Base-by-base conservation (phyloP, 129 eudicot genomes). In the Solidago caesia region DNA sequence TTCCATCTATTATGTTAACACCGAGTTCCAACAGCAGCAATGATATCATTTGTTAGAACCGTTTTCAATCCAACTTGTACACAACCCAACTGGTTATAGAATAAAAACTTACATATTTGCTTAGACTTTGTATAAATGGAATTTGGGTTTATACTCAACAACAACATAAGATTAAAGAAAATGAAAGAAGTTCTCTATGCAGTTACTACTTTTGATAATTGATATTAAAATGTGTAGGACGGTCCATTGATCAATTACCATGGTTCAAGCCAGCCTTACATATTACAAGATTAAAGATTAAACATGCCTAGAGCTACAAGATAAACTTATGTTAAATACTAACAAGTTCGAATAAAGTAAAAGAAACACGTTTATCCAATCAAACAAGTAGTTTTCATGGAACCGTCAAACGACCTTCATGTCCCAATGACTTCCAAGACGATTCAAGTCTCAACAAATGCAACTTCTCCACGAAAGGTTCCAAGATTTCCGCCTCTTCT, bases 381-480 rank as follows among this genome's bases (percentile, higher is more conserved):
- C 43, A 57, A 67, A 81, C 62, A 14, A 75, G 44, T 7, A 47
- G 14, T 48, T 27, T 72, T 87, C 65, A 89, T 66, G 84, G 77
- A 78, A 81, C 87, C 53, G 86, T 81, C 67, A 89, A 74, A 70
- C 65, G 87, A 60, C 92, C 92, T 69, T 85, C 81, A n/a, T 82
- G 83, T 6, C 91, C 96, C 51, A 82, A 52, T 8, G 87, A 75
- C 70, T 89, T 87, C 98, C 98, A 92, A 9, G 95, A 82, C 12
- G 87, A 73, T 70, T 89, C 96, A 41, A 89, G 89, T 65, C 92
- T 82, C 87, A 92, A 71, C 73, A 92, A 80, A 75, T 92, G 98
- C 80, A 92, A 65, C 81, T 88, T 92, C 82, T 92, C 98, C 44
- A 92, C 95, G 64, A 92, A 92, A 14, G 95, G 90, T 85, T 92